Evolutionary conservation across 768 basidiomycete genomes (phyloP), one percentile per base, ranked within the genome.

Genomic region (Pleurotus platypus): DNA sequence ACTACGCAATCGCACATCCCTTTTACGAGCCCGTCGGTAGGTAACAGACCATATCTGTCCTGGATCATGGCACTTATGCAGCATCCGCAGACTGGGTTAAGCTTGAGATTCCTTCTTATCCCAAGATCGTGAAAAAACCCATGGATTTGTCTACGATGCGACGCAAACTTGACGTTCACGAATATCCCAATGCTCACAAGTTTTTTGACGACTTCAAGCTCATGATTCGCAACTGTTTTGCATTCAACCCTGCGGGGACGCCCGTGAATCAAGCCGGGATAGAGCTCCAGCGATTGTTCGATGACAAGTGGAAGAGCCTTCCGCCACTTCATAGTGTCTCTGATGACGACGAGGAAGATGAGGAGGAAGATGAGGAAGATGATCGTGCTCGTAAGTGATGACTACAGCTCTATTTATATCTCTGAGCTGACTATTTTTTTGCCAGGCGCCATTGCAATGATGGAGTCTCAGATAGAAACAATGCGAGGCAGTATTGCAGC

Each of bases 141-240:
- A 98, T 99, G 92, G 97, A 99, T 70, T 69, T 99, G 58, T 81
- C 84, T 9, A 94, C 92, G 7, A 94, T 99, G 78, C 84, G 85
- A 62, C 83, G 76, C 69, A 96, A 94, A 72, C 78, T 99, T 48
- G 90, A 94, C 42, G 77, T 76, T 35, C 77, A 81, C 51, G 85
- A 89, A 59, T 99, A 98, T 67, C 62, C 80, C 1, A 86, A 78
- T n/a, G 87, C 91, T 2, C 76, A 83, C 49, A 86, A 87, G 66
- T 94, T 98, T 69, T 86, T 89, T 61, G 84, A 87, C 27, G 97
- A 99, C 72, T 90, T 98, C 76, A 90, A 89, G 71, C 76, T 96
- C 60, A 94, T 98, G 90, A 89, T 98, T 65, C 82, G 87, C 49
- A 99, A 99, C 69, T 98, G 95, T 69, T 88, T 90, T 69, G 73